Percentiles rank a stretch among this genome's conserved stretches.
Evolutionary conservation across 2,329 filamentous ascomycete species (phyloP).

Genomic region (Zymoseptoria brevis): DNA sequence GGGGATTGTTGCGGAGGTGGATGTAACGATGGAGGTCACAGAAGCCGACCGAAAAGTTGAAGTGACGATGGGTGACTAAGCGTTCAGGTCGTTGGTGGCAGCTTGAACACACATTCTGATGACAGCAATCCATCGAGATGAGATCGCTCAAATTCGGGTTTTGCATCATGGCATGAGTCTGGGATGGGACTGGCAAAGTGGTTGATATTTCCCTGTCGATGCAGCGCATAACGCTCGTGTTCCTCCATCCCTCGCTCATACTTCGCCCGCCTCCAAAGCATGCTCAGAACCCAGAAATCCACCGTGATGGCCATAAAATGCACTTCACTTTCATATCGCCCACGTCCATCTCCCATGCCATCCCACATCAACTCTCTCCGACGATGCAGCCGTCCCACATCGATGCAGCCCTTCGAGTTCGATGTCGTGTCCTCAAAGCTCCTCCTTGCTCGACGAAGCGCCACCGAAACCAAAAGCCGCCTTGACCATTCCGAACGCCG

Average conservation of each 20-base stretch:
- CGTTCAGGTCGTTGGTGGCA: too few relatives aligned
- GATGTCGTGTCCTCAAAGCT: slow-evolving; percentile 11
- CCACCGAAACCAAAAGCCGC: slow-evolving; percentile 23
- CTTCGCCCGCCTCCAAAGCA: background rate
- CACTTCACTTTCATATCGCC: background rate
- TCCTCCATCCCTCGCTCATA: background rate
- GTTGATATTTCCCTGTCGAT: background rate
- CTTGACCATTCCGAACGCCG: slow-evolving; percentile 25
- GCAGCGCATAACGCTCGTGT: background rate
- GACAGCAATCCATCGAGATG: too few relatives aligned
- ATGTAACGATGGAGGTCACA: background rate
- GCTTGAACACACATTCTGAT: too few relatives aligned
- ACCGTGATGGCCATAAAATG: slow-evolving; percentile 7
- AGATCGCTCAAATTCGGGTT: too few relatives aligned
- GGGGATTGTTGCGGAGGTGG: background rate
- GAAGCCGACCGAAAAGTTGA: background rate
- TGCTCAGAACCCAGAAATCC: background rate
- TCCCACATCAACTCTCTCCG: background rate
- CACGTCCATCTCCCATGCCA: background rate
- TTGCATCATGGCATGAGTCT: too few relatives aligned
- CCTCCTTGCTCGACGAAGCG: slow-evolving; percentile 14
- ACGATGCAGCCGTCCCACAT: background rate
- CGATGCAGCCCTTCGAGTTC: background rate
- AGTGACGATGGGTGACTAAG: background rate
- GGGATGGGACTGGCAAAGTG: background rate